These are phyloP conservation scores for Pyrenochaeta sp. DNA, from an alignment of 2,329 filamentous ascomycete species.

Conservation along the genomic window DNA sequence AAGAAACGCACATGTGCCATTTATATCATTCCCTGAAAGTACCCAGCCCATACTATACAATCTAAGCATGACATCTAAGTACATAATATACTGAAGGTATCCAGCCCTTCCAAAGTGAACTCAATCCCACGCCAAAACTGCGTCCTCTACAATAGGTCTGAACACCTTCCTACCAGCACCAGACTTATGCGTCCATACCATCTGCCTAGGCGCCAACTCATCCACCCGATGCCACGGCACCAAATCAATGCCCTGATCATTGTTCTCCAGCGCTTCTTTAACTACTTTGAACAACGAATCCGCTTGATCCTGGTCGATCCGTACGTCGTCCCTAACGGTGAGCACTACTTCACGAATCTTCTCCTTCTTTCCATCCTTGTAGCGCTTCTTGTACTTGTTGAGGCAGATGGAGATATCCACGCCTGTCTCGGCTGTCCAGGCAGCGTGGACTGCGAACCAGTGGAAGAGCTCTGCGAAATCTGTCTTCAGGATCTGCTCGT, in stretches of 20 bases:
- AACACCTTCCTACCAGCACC: constrained; percentile 56
- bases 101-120: not conserved
- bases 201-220: constrained; percentile 55
- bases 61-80: not conserved
- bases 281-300: constrained; percentile 54
- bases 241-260: constrained; percentile 48
- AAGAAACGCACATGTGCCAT: not conserved
- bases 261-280: constrained; percentile 53
- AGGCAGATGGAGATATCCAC: constrained; percentile 56
- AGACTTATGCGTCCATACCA: constrained; percentile 56
- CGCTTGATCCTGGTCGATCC: constrained; percentile 55
- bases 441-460: constrained; percentile 60
- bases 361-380: constrained; percentile 53
- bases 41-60: not conserved
- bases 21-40: not conserved
- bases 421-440: constrained; percentile 57
- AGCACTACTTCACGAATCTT: constrained; percentile 59
- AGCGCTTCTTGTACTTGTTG: constrained; percentile 57
- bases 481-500: constrained; percentile 57
- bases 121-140: constrained; percentile 53
- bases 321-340: constrained; percentile 55
- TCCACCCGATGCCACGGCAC: constrained; percentile 55
- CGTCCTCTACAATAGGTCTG: constrained; percentile 57
- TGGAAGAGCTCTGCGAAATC: constrained; percentile 58
- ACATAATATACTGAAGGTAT: not conserved